Evolutionary conservation across 108 stramenopile species (phyloP), one percentile per base, ranked within the genome.

Genomic region (Bacterosira constricta): DNA sequence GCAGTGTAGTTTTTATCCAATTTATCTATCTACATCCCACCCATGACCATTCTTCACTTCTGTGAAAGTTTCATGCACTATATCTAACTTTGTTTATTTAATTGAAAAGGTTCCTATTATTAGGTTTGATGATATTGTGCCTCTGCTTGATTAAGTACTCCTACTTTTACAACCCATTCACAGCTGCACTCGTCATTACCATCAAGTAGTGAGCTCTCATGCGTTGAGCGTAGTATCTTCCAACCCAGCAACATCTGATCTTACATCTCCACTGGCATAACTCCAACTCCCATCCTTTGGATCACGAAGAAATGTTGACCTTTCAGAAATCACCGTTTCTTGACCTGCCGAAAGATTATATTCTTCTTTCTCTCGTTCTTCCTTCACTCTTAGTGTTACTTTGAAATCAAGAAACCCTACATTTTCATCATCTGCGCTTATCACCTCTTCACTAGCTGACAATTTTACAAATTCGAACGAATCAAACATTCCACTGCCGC

Each of bases 401-500:
- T 73, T 72, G 65, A 90, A 90, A n/a, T 75, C 75, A 45, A 90
- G 60, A 53, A 53, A 90, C 13, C 77, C 84, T 41, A 83, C 85
- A 21, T 83, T 77, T 10, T 81, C 78, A 54, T 83, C 44, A 12
- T 73, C 56, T 7, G 21, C 69, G 11, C 45, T 26, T 1, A 21
- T 49, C 61, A 77, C 77, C 42, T 85, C 82, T 18, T 54, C 42
- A 18, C 69, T 66, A 10, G 57, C 20, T 42, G 81, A 63, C 58
- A 92, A 55, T 23, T 46, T 62, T 0, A 90, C 84, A 77, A 92
- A 92, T 11, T 86, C 81, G 62, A 79, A 88, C n/a, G 79, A 79
- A 67, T 92, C 91, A 65, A 92, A 92, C 91, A 92, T 92, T 0
- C 91, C 91, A 11, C 71, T 61, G n/a, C n/a, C n/a, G n/a, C n/a